These are phyloP conservation scores for Monilinia aucupariae DNA, from an alignment of 2,329 filamentous ascomycete genomes.

Conservation along the genomic window DNA sequence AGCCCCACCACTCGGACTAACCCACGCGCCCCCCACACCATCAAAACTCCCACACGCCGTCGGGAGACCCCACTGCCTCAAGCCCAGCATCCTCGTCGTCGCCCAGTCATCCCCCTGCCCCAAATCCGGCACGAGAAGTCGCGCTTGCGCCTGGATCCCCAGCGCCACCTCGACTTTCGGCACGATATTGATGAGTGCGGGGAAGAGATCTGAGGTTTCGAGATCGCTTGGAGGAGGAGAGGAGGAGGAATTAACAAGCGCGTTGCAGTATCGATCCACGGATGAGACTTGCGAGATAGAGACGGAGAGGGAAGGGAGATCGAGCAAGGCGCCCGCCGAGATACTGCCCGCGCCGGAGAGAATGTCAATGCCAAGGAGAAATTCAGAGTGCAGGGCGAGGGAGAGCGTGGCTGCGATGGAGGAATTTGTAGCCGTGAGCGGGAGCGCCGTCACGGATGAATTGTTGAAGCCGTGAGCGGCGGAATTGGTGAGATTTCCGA, in stretches of 20 bases:
- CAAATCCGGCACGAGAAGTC: background rate
- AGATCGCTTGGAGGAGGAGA: background rate
- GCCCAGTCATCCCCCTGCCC: background rate
- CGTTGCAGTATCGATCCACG: conserved; percentile 2
- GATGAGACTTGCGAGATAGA: conserved; percentile 6
- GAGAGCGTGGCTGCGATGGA: background rate
- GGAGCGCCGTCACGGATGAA: background rate
- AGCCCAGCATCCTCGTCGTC: background rate
- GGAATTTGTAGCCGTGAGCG: conserved; percentile 2
- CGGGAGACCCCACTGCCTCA: background rate
- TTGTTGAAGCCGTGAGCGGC: background rate
- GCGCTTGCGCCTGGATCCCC: background rate
- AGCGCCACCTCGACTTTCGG: background rate
- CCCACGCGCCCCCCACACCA: background rate
- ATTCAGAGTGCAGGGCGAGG: background rate
- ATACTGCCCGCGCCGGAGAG: background rate
- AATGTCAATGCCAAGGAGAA: conserved; percentile 13
- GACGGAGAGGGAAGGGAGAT: background rate
- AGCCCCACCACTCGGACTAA: background rate
- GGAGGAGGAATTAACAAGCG: background rate
- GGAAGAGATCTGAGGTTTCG: background rate
- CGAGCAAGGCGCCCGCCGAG: conserved; percentile 5
- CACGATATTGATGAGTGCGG: conserved; percentile 9
- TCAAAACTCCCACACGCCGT: conserved; percentile 13
- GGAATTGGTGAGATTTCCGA: conserved; percentile 7